These are phyloP conservation scores for Dendrobium nobile DNA, from an alignment of 106 monocot genomes.

Conservation along the genomic window DNA sequence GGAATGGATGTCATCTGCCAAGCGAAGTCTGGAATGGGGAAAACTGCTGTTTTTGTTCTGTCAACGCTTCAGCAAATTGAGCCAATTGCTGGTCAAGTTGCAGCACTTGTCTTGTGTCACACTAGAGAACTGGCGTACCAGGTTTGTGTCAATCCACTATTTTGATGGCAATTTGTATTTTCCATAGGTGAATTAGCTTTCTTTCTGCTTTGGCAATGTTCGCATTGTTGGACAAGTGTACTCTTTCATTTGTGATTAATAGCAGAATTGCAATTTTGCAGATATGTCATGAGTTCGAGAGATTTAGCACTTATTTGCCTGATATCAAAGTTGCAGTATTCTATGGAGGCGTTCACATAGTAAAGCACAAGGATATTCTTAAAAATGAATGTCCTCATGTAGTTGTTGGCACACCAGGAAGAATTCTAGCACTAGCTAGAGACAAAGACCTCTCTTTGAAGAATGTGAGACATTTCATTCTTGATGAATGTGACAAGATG, in stretches of 20 bases:
- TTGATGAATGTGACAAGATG: conserved; percentile 99
- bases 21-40: conserved; percentile 99
- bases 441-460: conserved; percentile 90
- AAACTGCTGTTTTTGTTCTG: conserved; percentile 98
- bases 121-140: conserved; percentile 95
- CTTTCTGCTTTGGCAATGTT: background rate
- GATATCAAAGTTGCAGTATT: conserved; percentile 93
- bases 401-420: conserved; percentile 96
- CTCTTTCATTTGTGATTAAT: background rate
- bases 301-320: conserved; percentile 85
- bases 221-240: background rate
- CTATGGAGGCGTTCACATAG: conserved; percentile 91
- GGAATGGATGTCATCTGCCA: conserved; percentile 99
- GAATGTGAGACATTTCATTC: conserved; percentile 99
- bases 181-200: background rate
- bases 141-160: conserved; percentile 25
- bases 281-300: conserved; percentile 98
- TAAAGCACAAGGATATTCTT: conserved; percentile 76
- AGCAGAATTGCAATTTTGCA: conserved; percentile 19
- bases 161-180: background rate
- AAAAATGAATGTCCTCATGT: conserved; percentile 98
- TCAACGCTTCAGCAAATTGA: conserved; percentile 96
- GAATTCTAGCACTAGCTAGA: conserved; percentile 83
- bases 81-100: conserved; percentile 89
- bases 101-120: conserved; percentile 92